Evolutionary conservation across 208 protist species (phyloP), one percentile per base, ranked within the genome.

Genomic region (Leishmania turanica): DNA sequence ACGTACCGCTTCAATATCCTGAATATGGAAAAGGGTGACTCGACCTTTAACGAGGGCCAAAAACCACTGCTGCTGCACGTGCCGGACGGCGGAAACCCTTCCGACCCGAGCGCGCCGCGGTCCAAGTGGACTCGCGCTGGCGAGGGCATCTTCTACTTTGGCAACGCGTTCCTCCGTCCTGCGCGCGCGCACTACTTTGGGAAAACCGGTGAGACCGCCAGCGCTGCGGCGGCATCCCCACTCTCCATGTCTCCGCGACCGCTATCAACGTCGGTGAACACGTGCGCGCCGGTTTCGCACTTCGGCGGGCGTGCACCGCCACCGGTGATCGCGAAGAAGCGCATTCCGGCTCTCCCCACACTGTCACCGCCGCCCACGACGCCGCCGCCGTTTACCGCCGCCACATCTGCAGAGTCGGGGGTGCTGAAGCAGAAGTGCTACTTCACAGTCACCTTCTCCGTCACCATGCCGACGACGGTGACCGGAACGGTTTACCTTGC

Each of bases 1-100:
- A 91, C 84, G 5, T 99, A 99, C 71, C 95, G 90, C 51, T 99
- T 99, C 84, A 99, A 99, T 83, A 99, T 99, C 76, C 82, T 99
- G 54, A 99, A 99, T 86, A 93, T 99, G 87, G 90, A 98, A 75
- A 99, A 99, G 86, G 80, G 84, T 13, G 84, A 89, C 81, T 98
- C 94, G 19, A 93, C 97, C 21, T 99, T 99, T 84, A 99, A 99
- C 80, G 92, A 99, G 42, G 99, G 99, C 69, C 97, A 98, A 79
- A 90, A 88, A 49, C 98, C 98, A 31, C 84, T 99, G 31, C 74
- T 99, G 81, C 91, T 98, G 72, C 96, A 96, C 76, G 88, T 97
- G 54, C 78, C 87, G 1, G 72, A 88, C 47, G 19, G 53, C 60
- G 76, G 24, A 34, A 56, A 37, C 45, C 62, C 69, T 42, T 27